Conservation (phyloP, 768 basidiomycete species). For the Cyclocybe aegerita region DNA sequence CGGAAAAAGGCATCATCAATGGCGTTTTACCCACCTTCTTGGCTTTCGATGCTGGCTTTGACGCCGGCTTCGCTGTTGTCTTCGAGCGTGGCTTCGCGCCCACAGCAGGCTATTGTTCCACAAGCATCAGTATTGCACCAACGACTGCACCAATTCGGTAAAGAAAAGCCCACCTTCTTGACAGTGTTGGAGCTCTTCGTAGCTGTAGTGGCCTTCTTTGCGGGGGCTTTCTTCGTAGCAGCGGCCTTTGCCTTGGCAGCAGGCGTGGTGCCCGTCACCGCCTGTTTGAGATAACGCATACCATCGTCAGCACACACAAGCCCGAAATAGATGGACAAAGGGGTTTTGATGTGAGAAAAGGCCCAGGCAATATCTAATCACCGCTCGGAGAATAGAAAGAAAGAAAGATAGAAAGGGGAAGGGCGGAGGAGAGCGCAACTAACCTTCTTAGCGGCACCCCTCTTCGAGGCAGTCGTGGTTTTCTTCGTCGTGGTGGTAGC, state of each 20-base stretch:
- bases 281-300: constrained; percentile 29
- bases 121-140: constrained; percentile 4
- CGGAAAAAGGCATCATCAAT: too few species aligned
- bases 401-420: neutral
- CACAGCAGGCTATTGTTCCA: constrained; percentile 12
- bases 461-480: constrained; percentile 38
- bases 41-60: constrained; percentile 31
- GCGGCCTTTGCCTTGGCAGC: constrained; percentile 40
- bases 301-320: neutral
- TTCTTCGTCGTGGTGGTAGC: constrained; percentile 32
- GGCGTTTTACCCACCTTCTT: constrained; percentile 24
- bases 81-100: constrained; percentile 26
- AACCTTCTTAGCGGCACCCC: constrained; percentile 67
- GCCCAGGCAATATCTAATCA: neutral
- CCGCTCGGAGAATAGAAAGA: constrained; percentile 3
- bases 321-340: neutral
- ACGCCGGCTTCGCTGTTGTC: constrained; percentile 34
- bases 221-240: constrained; percentile 34
- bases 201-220: constrained; percentile 33
- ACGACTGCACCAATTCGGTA: constrained; percentile 1
- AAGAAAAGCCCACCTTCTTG: constrained; percentile 26
- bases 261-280: constrained; percentile 48
- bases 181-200: constrained; percentile 29
- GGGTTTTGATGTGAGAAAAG: too few species aligned
- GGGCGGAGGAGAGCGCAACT: neutral